Evolutionary conservation across 1,139 yeast genomes (phyloP), one percentile per base, ranked within the genome.

Genomic region (Candida labiduridarum): DNA sequence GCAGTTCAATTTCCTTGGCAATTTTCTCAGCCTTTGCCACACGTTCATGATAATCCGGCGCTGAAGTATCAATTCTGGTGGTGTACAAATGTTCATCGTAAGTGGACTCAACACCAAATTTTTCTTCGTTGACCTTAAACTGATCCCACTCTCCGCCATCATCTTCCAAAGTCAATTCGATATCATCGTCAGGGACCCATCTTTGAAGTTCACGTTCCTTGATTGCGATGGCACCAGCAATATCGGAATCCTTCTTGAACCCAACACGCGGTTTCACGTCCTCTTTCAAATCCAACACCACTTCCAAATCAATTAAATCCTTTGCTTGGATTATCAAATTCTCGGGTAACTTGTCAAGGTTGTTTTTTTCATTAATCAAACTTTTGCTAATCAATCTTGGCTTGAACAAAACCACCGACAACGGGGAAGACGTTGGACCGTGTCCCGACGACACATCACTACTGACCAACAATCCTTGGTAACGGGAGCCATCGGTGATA

Each of bases 21-120:
- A 95, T 67, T 57, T 74, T 74, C 45, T 86, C 92, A 3, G 99
- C 99, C 56, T 80, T 81, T 51, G 76, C 79, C 56, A 84, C 76
- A 50, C 89, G 78, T 60, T 80, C 79, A 45, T 78, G 70, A 65
- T 83, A 95, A 58, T 88, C 90, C 11, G 96, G 94, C 50, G 87
- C 89, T 39, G 78, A 68, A 47, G 78, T 86, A 65, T 92, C 83
- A 60, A 94, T 85, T 56, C 83, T 82, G 1, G 97, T 92, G 22
- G 99, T 95, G 68, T 94, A 94, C 58, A 87, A 76, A 64, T 86
- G 85, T 68, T 94, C 99, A 67, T 94, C 96, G 67, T 84, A 94
- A 15, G 90, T 82, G 0, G 97, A 85, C 55, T 82, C 87, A 46
- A 94, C 87, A 38, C 97, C 98, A 67, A 94, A 94, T 69, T 88